Percentiles rank a stretch among this genome's conserved stretches.
phyloP scores from a whole-genome alignment of 2,329 filamentous ascomycete genomes.

The Emergomyces orientalis region DNA sequence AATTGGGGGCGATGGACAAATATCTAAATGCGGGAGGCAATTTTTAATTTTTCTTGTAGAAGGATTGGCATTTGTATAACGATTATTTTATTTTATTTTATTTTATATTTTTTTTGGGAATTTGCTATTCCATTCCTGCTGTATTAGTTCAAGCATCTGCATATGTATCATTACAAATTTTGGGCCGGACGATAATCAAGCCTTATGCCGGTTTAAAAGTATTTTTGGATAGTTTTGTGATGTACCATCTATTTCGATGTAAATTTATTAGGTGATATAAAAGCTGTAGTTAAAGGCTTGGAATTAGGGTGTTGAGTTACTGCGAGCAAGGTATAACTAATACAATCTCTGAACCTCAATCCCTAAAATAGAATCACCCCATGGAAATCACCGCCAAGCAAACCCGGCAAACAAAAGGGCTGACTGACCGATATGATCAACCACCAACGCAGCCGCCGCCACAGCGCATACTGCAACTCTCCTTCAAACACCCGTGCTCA shows the following conservation, averaged over 20 bases:
- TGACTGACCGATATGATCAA: background rate
- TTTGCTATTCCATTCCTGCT: background rate
- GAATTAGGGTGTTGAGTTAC: background rate
- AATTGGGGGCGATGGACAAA: conserved; percentile 2
- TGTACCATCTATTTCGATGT: background rate
- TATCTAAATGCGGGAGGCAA: background rate
- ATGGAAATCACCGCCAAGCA: background rate
- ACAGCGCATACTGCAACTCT: background rate
- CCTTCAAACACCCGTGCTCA: background rate
- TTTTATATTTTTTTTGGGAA: background rate
- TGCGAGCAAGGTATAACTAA: too few species aligned
- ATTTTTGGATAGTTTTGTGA: background rate
- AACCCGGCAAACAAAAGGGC: background rate
- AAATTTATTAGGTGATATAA: background rate
- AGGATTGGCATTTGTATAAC: background rate
- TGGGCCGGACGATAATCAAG: too few species aligned
- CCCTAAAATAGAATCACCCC: too few species aligned
- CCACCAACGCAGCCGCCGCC: background rate
- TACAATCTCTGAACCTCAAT: too few species aligned
- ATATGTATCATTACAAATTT: background rate
- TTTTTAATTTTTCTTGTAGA: background rate
- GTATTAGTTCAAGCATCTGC: background rate
- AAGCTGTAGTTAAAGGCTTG: too few species aligned
- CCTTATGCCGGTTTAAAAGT: too few species aligned
- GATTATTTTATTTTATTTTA: background rate